A percentile compares a stretch with the other conserved stretches of the same genome.
These are phyloP conservation scores for Trichocomaceae sp. DNA, from an alignment of 2,329 filamentous ascomycete species.

Conservation along the genomic window DNA sequence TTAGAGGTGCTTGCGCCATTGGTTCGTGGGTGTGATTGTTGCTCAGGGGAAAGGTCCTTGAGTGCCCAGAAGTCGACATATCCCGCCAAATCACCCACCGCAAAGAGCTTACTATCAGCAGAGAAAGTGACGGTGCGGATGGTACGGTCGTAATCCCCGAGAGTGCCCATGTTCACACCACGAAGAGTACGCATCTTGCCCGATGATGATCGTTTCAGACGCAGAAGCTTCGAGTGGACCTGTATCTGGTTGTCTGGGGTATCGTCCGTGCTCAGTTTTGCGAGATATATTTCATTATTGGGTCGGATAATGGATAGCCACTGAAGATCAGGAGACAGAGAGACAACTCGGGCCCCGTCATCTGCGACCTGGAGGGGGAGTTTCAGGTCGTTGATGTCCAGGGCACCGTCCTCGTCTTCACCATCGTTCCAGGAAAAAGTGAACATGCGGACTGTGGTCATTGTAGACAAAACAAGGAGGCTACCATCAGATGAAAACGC, in stretches of 20 bases:
- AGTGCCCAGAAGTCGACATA: conserved; percentile 83
- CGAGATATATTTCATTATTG: conserved; percentile 53
- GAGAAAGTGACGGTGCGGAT: conserved; percentile 74
- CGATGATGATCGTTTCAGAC: conserved; percentile 6
- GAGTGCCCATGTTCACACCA: conserved; percentile 56
- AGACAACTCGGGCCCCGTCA: conserved; percentile 61
- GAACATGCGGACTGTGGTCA: conserved; percentile 70
- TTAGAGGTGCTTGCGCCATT: conserved; percentile 19
- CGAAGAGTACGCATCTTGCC: conserved; percentile 19
- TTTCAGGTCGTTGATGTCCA: conserved; percentile 65
- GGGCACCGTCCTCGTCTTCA: conserved; percentile 49
- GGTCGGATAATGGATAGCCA: conserved; percentile 50
- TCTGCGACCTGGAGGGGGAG: conserved; percentile 52
- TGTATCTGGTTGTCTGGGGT: conserved; percentile 37
- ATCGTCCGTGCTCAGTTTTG: conserved; percentile 37
- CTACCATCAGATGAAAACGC: conserved; percentile 65
- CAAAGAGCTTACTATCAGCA: conserved; percentile 69
- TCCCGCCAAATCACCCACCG: conserved; percentile 72
- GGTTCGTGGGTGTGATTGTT: conserved; percentile 19
- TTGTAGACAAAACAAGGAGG: conserved; percentile 69
- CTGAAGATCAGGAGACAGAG: conserved; percentile 43
- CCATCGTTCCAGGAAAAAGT: conserved; percentile 49
- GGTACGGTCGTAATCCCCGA: conserved; percentile 69
- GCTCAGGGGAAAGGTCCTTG: conserved; percentile 46
- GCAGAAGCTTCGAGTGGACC: conserved; percentile 27